Conservation (phyloP, 192 early-diverging fungal genomes). For the Polychytrium aggregatum region DNA sequence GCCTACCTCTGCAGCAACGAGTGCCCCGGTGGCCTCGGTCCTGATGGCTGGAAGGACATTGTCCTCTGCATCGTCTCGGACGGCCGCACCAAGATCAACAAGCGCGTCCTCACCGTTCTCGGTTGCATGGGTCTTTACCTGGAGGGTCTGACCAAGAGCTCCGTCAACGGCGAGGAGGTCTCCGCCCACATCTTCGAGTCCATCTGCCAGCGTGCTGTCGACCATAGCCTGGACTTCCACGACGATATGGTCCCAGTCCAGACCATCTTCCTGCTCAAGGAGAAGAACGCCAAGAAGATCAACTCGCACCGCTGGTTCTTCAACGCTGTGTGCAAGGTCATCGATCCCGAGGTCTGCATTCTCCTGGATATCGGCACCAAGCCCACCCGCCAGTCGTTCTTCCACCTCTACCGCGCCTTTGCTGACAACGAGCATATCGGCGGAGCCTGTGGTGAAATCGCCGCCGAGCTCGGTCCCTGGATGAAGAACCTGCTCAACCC, state of each 20-base stretch:
- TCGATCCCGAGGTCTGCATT: constrained; percentile 57
- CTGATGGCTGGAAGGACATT: constrained; percentile 59
- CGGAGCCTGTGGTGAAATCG: constrained; percentile 73
- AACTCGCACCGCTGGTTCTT: constrained; percentile 65
- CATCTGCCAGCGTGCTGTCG: constrained; percentile 30
- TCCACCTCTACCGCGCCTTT: constrained; percentile 45
- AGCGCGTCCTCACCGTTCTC: constrained; percentile 50
- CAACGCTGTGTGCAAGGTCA: constrained; percentile 52
- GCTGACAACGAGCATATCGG: constrained; percentile 54
- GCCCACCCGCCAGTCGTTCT: constrained; percentile 46
- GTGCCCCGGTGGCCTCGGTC: constrained; percentile 46
- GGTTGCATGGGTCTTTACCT: constrained; percentile 51
- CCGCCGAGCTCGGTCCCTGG: constrained; percentile 43
- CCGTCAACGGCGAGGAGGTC: constrained; percentile 30
- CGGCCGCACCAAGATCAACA: constrained; percentile 67
- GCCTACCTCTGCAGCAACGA: constrained; percentile 42
- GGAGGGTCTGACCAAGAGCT: constrained; percentile 28
- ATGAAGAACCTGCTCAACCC: constrained; percentile 56
- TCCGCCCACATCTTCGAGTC: constrained; percentile 43
- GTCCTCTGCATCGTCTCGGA: constrained; percentile 65
- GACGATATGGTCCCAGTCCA: constrained; percentile 28
- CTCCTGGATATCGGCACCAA: constrained; percentile 66
- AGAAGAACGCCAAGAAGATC: constrained; percentile 53
- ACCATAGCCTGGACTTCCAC: constrained; percentile 11
- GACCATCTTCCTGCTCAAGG: constrained; percentile 41